These are phyloP conservation scores for Deakozyma indianensis DNA, from an alignment of 805 yeast genomes.

Conservation along the genomic window DNA sequence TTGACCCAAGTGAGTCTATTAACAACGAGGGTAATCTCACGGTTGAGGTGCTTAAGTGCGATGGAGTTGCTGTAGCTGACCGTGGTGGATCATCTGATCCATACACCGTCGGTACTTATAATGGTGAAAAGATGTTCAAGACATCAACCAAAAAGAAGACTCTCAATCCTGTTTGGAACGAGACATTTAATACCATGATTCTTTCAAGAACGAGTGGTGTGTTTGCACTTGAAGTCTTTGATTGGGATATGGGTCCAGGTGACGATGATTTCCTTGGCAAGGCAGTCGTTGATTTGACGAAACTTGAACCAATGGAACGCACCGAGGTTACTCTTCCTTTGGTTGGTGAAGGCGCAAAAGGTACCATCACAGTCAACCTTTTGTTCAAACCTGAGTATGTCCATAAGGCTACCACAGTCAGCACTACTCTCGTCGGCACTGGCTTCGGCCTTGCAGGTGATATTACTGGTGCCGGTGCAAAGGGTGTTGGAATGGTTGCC, in stretches of 20 bases:
- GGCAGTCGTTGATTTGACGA: conserved; percentile 40
- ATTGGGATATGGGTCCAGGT: conserved; percentile 91
- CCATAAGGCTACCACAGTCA: conserved; percentile 11
- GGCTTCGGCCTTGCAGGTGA: conserved; percentile 10
- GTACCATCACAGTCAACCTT: conserved; percentile 44
- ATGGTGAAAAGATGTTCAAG: conserved; percentile 51
- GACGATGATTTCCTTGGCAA: conserved; percentile 71
- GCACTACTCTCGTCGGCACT: conserved; percentile 11
- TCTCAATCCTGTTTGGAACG: conserved; percentile 83
- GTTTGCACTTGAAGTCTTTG: conserved; percentile 47
- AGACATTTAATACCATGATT: conserved; percentile 40
- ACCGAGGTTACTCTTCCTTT: conserved; percentile 39
- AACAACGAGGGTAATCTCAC: conserved; percentile 60
- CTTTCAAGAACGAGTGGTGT: conserved; percentile 47
- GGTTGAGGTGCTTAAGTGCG: conserved; percentile 49
- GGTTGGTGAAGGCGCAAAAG: conserved; percentile 35
- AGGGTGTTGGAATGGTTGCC: conserved; percentile 30
- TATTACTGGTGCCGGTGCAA: conserved; percentile 20
- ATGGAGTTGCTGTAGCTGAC: conserved; percentile 70
- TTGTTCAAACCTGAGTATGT: conserved; percentile 62
- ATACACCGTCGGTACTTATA: conserved; percentile 52
- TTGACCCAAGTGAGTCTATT: conserved; percentile 65
- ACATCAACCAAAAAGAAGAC: conserved; percentile 77
- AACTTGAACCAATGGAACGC: conserved; percentile 44
- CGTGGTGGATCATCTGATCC: conserved; percentile 91